Base-by-base conservation (phyloP, 2,329 filamentous ascomycete genomes). In the Tolypocladium tundrense region DNA sequence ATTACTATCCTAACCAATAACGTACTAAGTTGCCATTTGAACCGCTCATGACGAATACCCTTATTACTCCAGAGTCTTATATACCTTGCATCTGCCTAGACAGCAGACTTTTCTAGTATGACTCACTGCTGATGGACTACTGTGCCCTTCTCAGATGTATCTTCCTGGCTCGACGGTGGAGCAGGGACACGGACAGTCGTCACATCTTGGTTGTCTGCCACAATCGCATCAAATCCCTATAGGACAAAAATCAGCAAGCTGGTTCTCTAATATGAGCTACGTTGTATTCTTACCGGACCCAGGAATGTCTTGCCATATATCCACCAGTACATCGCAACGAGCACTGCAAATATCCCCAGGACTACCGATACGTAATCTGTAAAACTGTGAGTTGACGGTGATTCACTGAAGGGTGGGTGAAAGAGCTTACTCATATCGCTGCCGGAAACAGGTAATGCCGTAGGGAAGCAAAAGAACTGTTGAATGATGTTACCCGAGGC, bases 391-490 rank as follows among this genome's bases (percentile, higher is more conserved):
- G 40, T 10, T n/a, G n/a, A 41, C 7, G 4, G 16, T 41, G 6
- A n/a, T 39, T 7, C 4, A 16, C 14, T 41, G 16, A 41, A 41
- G 40, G 7, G 7, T 41, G 19, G 9, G 40, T 41, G 4, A 7
- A 41, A n/a, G 16, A 19, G 16, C 19, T 40, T 54, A 66, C 64
- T 66, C 64, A 66, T 65, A 1, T 61, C 65, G 24, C 58, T 64
- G 7, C 59, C 13, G 4, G 59, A 63, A 9, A 66, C 53, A 1
- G 64, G 64, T 8, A 66, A 60, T 9, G 60, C 63, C 1, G 63
- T 64, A 42, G 64, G 64, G 56, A 66, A 71, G 42, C 68, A 70
- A 60, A 70, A 71, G 57, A 71, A 70, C 69, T 39, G 37, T 39
- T 7, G 13, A 39, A 16, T 16, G 37, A 39, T 39, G 37, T 39